A percentile compares a stretch with the other conserved stretches of the same genome.
Conservation (phyloP, 495 filamentous ascomycete species). For the Penicillium verhagenii region DNA sequence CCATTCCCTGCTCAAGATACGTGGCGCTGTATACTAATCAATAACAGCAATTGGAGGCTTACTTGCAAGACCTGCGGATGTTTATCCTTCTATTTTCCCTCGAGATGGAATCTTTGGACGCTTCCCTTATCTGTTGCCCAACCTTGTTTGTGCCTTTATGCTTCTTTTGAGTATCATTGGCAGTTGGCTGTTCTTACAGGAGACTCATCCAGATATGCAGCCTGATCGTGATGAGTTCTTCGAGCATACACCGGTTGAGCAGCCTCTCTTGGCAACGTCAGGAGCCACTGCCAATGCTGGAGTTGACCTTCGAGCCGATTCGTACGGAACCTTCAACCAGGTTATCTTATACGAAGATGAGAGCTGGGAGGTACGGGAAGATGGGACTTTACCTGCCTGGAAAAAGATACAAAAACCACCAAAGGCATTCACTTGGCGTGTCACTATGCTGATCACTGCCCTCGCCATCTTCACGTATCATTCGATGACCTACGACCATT, state of each 20-base stretch:
- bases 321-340: constrained; percentile 73
- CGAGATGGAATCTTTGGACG: constrained; percentile 62
- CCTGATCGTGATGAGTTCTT: constrained; percentile 45
- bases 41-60: constrained; percentile 67
- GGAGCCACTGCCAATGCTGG: constrained; percentile 66
- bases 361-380: constrained; percentile 45
- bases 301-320: constrained; percentile 70
- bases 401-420: constrained; percentile 32
- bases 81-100: constrained; percentile 65
- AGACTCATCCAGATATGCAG: constrained; percentile 80
- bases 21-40: constrained; percentile 16
- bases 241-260: constrained; percentile 60
- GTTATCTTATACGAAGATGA: constrained; percentile 52
- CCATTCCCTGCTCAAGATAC: background rate
- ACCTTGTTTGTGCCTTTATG: constrained; percentile 70
- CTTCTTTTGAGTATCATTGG: constrained; percentile 71
- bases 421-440: constrained; percentile 61
- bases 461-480: constrained; percentile 85
- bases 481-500: constrained; percentile 83
- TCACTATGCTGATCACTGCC: constrained; percentile 67
- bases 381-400: constrained; percentile 41
- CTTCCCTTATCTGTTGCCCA: constrained; percentile 82
- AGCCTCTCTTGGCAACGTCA: constrained; percentile 68
- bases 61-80: constrained; percentile 69
- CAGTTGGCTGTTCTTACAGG: constrained; percentile 71